Evolutionary conservation across 1,284 basidiomycete species (phyloP), one percentile per base, ranked within the genome.

Genomic region (Boletellus deceptivus): DNA sequence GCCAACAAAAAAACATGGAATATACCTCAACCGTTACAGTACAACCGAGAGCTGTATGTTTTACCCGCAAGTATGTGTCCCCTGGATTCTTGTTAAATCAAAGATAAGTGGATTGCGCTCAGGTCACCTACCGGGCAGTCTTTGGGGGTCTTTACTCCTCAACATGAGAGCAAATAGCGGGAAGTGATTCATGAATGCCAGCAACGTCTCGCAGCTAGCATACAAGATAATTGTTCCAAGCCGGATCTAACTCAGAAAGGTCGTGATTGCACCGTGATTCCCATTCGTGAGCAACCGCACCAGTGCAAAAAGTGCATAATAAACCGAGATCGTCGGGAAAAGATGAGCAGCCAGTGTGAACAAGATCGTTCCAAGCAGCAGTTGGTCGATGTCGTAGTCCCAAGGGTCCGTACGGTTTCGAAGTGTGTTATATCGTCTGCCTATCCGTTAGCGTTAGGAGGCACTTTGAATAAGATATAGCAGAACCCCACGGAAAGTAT

Each of bases 311-410:
- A 94, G 72, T 0, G 82, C 70, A 58, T 95, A 93, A 67, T 96
- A 99, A 0, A 86, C 88, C 24, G 90, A 64, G 3, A 96, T 83
- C 0, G 97, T 98, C 1, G 97, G 96, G 50, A 92, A 87, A 5
- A 98, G 76, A 67, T 99, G 98, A 0, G 88, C 84, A 4, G 93
- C 78, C 16, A 98, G 78, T 0, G 94, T 98, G 72, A 99, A 98
- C 22, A 99, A 76, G 39, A 99, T 87, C 0, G 96, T 96, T 14
- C 96, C 96, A 27, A 99, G 85, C 27, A 98, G 77, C 11, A 98
- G 79, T 67, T 98, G 94, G 67, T 99, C 96, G 24, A 96, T 77
- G 55, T 96, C 91, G 64, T 98, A 98, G 56, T 87, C 82, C 78
- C 90, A 93, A 9, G 88, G 82, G 66, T 99, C 95, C 6, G 86